These are phyloP conservation scores for Bauhinia variegata DNA, from an alignment of 306 rosid genomes.

Conservation along the genomic window DNA sequence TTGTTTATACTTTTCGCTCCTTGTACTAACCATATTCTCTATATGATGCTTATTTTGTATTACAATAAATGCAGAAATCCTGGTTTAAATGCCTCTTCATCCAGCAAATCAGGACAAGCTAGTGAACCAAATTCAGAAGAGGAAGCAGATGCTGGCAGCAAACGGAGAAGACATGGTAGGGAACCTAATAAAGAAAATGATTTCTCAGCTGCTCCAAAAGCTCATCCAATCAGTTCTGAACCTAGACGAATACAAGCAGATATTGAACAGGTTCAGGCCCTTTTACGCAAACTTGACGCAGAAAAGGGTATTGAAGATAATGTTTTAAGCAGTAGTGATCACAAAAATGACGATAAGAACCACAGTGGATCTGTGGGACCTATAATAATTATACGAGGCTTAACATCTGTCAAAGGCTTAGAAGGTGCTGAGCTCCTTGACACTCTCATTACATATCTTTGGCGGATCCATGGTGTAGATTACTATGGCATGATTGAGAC, in stretches of 20 bases:
- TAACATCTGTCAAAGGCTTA: conserved; percentile 90
- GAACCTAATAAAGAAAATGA: conserved; percentile 74
- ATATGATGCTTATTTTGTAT: conserved; percentile 32
- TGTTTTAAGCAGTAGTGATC: conserved; percentile 68
- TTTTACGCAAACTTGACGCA: conserved; percentile 79
- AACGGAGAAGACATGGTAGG: conserved; percentile 76
- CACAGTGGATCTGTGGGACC: conserved; percentile 81
- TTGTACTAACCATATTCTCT: conserved; percentile 24
- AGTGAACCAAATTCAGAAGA: conserved; percentile 94
- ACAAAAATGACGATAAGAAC: conserved; percentile 69
- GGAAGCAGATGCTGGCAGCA: conserved; percentile 71
- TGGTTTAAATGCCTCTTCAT: conserved; percentile 62
- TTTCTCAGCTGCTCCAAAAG: conserved; percentile 83
- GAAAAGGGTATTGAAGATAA: conserved; percentile 91
- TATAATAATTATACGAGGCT: conserved; percentile 76
- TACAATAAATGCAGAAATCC: conserved; percentile 65
- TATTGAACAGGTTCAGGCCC: conserved; percentile 84
- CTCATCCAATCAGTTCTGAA: conserved; percentile 82
- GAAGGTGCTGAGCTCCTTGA: conserved; percentile 93
- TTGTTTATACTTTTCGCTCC: not conserved
- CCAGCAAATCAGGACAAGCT: conserved; percentile 72
- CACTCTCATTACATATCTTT: conserved; percentile 86
- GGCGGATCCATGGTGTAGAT: conserved; percentile 95
- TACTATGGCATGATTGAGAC: conserved; percentile 94
- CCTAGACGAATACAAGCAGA: conserved; percentile 78